Conservation (phyloP, 176 grass and related monocot species). For the Luzula sylvatica region DNA sequence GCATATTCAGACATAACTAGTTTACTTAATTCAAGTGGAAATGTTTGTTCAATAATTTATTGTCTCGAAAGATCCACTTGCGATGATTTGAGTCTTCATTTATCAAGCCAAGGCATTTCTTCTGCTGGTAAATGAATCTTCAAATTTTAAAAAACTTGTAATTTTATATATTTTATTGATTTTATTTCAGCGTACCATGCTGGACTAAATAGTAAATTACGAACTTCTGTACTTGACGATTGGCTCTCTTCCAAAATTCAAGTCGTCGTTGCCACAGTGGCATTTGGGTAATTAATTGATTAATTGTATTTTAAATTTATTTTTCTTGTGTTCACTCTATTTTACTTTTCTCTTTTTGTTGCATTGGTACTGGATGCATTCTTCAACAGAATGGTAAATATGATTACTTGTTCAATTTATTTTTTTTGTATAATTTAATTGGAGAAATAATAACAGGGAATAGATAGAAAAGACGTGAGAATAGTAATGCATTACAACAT, state of each 20-base stretch:
- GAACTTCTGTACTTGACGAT: constrained; percentile 67
- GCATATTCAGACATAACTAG: constrained; percentile 62
- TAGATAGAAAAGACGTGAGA: constrained; percentile 95
- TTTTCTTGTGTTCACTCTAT: too few species aligned
- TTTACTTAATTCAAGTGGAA: constrained; percentile 67
- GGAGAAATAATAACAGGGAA: constrained; percentile 52
- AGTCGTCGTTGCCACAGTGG: constrained; percentile 92
- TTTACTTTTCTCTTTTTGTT: constrained; percentile 9
- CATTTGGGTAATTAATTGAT: constrained; percentile 70
- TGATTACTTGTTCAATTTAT: constrained; percentile 5
- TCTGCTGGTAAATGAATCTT: constrained; percentile 56
- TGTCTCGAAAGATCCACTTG: constrained; percentile 83
- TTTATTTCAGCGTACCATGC: constrained; percentile 79
- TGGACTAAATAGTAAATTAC: constrained; percentile 68
- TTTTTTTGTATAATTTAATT: background rate
- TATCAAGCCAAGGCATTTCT: constrained; percentile 55
- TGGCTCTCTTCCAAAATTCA: constrained; percentile 92
- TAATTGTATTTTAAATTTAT: constrained; percentile 1
- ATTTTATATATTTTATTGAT: constrained; percentile 9
- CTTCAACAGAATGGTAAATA: constrained; percentile 59
- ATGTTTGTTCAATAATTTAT: constrained; percentile 91
- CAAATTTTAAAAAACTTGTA: constrained; percentile 11
- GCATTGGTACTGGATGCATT: constrained; percentile 3
- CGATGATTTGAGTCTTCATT: constrained; percentile 66
- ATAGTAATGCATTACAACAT: constrained; percentile 90